phyloP scores from a whole-genome alignment of 495 filamentous ascomycete species.

The Neohortaea acidophila region DNA sequence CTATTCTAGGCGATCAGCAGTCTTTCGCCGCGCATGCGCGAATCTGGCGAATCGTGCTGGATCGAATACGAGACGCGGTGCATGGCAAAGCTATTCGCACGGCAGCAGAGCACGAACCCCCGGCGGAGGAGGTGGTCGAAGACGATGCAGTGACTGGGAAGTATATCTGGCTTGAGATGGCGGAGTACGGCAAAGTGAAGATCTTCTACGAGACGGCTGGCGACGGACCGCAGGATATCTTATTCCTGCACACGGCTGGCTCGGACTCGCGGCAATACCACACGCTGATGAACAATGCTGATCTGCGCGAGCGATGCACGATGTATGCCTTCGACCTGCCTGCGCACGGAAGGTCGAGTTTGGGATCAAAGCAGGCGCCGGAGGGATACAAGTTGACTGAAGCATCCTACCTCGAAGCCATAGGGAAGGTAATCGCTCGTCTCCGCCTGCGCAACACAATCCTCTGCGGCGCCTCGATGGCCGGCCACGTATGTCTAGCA shows the following conservation, averaged over 20 bases:
- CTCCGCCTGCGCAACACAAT: conserved; percentile 26
- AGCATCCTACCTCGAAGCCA: conserved; percentile 26
- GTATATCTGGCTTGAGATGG: conserved; percentile 24
- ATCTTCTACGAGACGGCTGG: conserved; percentile 27
- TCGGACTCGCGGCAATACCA: conserved; percentile 28
- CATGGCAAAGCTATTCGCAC: conserved; percentile 15
- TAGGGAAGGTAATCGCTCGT: conserved; percentile 23
- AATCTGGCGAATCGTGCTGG: conserved; percentile 26
- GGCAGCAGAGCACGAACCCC: conserved; percentile 12
- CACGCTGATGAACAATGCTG: conserved; percentile 26
- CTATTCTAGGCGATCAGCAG: conserved; percentile 22
- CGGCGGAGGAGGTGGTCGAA: conserved; percentile 14
- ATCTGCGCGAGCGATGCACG: conserved; percentile 22
- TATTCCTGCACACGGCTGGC: conserved; percentile 29
- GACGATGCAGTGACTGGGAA: conserved; percentile 24
- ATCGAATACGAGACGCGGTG: conserved; percentile 24
- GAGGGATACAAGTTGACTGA: conserved; percentile 28
- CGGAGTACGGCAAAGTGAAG: conserved; percentile 25
- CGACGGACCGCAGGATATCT: conserved; percentile 23
- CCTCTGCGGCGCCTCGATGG: conserved; percentile 30
- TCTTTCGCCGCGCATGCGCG: conserved; percentile 23
- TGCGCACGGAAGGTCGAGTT: conserved; percentile 28
- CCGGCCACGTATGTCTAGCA: conserved; percentile 30
- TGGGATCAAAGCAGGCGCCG: conserved; percentile 8
- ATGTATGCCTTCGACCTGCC: conserved; percentile 30